Base-by-base conservation (phyloP, 768 basidiomycete genomes). In the Rhizopogon roseolus region DNA sequence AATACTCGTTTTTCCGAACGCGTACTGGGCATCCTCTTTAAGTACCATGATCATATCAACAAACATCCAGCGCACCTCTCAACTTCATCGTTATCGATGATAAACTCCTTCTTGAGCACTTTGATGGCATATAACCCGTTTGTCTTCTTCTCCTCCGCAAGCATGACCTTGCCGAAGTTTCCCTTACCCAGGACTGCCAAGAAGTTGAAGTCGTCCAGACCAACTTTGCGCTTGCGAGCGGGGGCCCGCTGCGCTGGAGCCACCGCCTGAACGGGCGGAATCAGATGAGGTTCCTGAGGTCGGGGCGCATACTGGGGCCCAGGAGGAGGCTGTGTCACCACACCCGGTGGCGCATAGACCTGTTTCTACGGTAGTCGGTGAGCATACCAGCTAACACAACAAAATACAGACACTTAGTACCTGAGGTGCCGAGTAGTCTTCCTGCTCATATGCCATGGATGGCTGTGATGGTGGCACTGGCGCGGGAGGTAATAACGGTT, bases 101-200 rank as follows among this genome's bases (percentile, higher is more conserved):
- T 98, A 66, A 99, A 98, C 73, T 98, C 97, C 68, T 99, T 99
- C 81, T 99, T 99, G 68, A 99, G 68, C n/a, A 99, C 97, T 73
- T 99, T 99, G 78, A 99, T 98, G n/a, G 97, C 97, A 66, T 90
- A 98, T 53, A 98, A 71, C 49, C 81, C 84, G 61, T 84, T 91
- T 49, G 85, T 81, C 69, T 80, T 85, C 82, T 99, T 99, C 79
- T 99, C 97, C 72, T 99, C 97, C 9, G 97, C 97, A 55, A 99
- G 75, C 97, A 99, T 99, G 72, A 99, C 97, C 71, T 99, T 99
- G 53, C 97, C 97, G 66, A 99, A 99, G 72, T 98, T 99, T 62
- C 97, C 97, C 73, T 98, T 98, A 48, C 97, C 97, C 37, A 99
- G 82, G 14, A 99, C 97, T 25, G 97, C 94, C 52, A 99, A 74